Evolutionary conservation across 305 asterid species (phyloP).

Genomic region (Solanum chacoense): DNA sequence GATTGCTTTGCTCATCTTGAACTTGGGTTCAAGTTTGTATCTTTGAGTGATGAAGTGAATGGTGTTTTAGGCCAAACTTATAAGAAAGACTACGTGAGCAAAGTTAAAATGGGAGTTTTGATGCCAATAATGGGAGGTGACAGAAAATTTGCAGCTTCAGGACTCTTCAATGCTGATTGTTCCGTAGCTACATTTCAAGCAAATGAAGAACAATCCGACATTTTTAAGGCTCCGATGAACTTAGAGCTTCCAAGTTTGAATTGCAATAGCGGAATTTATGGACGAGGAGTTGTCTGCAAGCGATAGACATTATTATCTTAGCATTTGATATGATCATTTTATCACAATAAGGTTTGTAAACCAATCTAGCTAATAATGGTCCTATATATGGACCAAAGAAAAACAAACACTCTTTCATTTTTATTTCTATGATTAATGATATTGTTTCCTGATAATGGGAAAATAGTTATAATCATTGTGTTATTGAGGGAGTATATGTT

Average conservation of each 20-base stretch:
- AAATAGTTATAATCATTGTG: background rate
- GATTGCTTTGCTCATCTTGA: conserved; percentile 43
- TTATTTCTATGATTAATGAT: background rate
- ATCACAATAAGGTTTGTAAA: background rate
- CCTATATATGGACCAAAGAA: background rate
- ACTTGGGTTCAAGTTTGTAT: conserved; percentile 29
- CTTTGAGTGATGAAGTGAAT: conserved; percentile 12
- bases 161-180: conserved; percentile 14
- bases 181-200: conserved; percentile 25
- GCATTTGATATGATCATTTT: background rate
- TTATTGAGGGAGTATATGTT: background rate
- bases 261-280: conserved; percentile 1
- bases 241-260: background rate
- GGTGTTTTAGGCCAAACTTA: conserved; percentile 66
- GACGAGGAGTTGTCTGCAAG: conserved; percentile 10
- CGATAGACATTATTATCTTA: background rate
- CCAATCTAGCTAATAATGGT: background rate
- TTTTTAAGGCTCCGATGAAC: background rate
- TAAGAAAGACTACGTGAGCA: conserved; percentile 35
- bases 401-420: background rate
- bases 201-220: background rate
- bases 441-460: too few relatives aligned
- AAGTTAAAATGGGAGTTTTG: conserved; percentile 33
- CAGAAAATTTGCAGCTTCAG: conserved; percentile 17
- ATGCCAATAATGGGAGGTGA: conserved; percentile 66